Percentiles rank a stretch among this genome's conserved stretches.
phyloP scores from a whole-genome alignment of 192 early-diverging fungal species.

The Entophlyctis helioformis region DNA sequence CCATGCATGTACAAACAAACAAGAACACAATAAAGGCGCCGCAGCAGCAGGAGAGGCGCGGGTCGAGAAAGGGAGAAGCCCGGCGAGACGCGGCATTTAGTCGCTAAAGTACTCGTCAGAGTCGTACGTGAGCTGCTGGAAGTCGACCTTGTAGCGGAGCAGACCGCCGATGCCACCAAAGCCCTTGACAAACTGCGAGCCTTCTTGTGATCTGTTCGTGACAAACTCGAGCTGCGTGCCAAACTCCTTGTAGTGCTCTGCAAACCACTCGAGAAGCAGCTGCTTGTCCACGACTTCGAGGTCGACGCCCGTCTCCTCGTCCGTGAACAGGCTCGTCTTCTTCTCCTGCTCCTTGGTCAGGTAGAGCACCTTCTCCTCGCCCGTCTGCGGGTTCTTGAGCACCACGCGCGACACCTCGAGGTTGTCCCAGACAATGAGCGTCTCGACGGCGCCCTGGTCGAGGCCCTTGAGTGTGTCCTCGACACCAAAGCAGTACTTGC shows the following conservation, averaged over 20 bases:
- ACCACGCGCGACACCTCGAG: constrained; percentile 69
- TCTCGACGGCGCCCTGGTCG: constrained; percentile 98
- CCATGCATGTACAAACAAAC: too few relatives aligned
- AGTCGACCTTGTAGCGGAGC: constrained; percentile 86
- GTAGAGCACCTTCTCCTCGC: constrained; percentile 55
- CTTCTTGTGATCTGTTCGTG: constrained; percentile 91
- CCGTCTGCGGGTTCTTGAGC: constrained; percentile 61
- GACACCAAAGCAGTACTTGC: constrained; percentile 92
- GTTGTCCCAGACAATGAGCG: constrained; percentile 94
- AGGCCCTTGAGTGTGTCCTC: constrained; percentile 93
- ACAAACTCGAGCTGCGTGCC: constrained; percentile 91
- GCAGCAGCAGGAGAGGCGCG: too few relatives aligned
- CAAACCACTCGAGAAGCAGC: constrained; percentile 91
- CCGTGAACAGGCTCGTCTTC: constrained; percentile 57
- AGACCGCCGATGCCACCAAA: constrained; percentile 97
- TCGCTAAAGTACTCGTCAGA: constrained; percentile 41
- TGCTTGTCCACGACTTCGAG: constrained; percentile 73
- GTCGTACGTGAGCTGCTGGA: constrained; percentile 21
- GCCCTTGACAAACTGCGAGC: constrained; percentile 94
- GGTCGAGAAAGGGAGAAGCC: too few relatives aligned
- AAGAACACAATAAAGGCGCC: too few relatives aligned
- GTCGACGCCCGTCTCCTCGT: constrained; percentile 53
- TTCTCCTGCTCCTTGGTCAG: constrained; percentile 80
- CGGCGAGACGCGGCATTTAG: too few relatives aligned
- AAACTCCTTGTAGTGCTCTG: constrained; percentile 95